Base-by-base conservation (phyloP, 306 rosid species). In the Quercus dentata region DNA sequence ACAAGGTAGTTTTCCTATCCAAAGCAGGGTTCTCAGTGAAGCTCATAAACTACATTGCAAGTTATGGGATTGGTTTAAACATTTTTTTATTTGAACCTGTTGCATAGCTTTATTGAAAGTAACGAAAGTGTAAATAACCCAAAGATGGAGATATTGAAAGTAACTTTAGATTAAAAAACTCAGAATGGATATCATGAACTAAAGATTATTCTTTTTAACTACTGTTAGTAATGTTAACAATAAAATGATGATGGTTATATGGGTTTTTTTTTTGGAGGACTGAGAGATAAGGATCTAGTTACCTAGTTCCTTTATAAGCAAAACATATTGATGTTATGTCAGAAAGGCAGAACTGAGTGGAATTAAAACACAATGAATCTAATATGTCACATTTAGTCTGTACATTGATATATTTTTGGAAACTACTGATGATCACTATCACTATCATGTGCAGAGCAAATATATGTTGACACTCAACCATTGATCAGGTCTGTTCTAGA, bases 401-500 rank as follows among this genome's bases (percentile, higher is more conserved):
- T 49, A 65, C 57, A 21, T n/a, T 41, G 13, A 58, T 25, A 44
- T 62, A 51, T 74, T 63, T 63, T 58, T 35, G 20, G 72, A 86
- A 62, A 78, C 63, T 78, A 71, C 64, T 79, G n/a, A 74, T 62
- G 85, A 72, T 75, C 63, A 27, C 54, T 62, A 76, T 74, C 23
- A 51, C 73, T 73, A 62, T 70, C 69, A n/a, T 80, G 13, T 85
- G 86, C 98, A 95, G 99, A 88, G 88, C 92, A 92, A 89, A 95
- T 95, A 85, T 95, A 95, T 70, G 85, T 62, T 0, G 99, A 92
- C 80, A 87, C 97, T 73, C 94, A 86, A 63, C 95, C 97, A 2
- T 74, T 95, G 87, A 79, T 95, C 78, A 84, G 99, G 82, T 95
- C 99, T 0, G 97, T 79, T 81, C 80, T 95, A 69, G 99, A 95